Base-by-base conservation (phyloP, 2,329 filamentous ascomycete species). In the Exutisphaerella laricina region DNA sequence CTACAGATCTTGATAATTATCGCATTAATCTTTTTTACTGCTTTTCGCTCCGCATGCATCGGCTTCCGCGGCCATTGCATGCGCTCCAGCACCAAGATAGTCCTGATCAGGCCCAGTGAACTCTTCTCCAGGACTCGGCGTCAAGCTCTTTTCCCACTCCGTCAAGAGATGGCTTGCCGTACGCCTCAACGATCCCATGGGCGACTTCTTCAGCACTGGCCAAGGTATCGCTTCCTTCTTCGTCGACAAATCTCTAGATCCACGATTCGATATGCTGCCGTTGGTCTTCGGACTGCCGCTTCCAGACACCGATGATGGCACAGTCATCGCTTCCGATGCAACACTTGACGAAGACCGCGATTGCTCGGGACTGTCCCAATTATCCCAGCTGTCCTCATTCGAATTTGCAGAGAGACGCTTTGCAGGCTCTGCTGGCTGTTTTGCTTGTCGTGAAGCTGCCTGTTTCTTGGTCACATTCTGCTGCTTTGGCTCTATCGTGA, bases 161-260 rank as follows among this genome's bases (percentile, higher is more conserved):
- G 82, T 84, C 79, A 96, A 88, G 44, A 95, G 73, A 49, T 84
- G 85, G 25, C 82, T 85, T n/a, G 89, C 86, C 1, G 86, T 90
- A 26, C 80, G 78, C 61, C 88, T 86, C 54, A 96, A 69, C 56
- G 87, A 88, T 54, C 80, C 81, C 0, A 88, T 85, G 6, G 77
- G 30, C 3, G 49, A 53, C 51, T 82, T 80, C 60, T 81, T 82
- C 43, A 94, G 74, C 35, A 83, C 77, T 36, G 82, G 81, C 68
- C 86, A 87, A 20, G 84, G 68, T 5, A 73, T 64, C 2, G 69
- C 65, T 43, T 66, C 63, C 40, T 61, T 56, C 37, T 67, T 69
- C 39, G 18, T 13, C 10, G 64, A 35, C 10, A 37, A 21, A 16
- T 55, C 49, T 23, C 35, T 30, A 6, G 32, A 37, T 21, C 46